Evolutionary conservation across 2,329 filamentous ascomycete species (phyloP).

Genomic region (Ophiostoma piceae): DNA sequence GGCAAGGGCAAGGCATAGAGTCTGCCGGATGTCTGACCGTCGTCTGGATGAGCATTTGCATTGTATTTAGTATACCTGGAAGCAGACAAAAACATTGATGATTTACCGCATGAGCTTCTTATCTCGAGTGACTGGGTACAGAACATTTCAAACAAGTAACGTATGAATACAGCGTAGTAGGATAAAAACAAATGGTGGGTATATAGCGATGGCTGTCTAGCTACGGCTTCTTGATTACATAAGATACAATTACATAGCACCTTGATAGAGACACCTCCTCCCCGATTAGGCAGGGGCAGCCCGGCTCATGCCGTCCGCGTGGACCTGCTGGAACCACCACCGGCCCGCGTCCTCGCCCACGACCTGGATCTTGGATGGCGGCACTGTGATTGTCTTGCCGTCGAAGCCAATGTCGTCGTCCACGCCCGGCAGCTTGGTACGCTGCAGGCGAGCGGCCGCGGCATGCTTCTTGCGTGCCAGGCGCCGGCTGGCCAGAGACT

Average conservation of each 20-base stretch:
- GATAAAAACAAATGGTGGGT: neutral
- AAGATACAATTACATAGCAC: neutral
- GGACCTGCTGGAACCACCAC: constrained; percentile 53
- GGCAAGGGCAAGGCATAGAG: constrained; percentile 30
- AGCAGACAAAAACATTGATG: neutral
- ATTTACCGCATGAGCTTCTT: neutral
- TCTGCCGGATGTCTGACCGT: neutral
- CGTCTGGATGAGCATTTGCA: neutral
- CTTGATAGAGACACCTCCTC: neutral
- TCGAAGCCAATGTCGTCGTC: constrained; percentile 40
- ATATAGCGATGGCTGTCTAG: constrained; percentile 2
- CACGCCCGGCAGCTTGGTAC: constrained; percentile 45
- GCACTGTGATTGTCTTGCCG: constrained; percentile 24
- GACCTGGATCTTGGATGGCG: constrained; percentile 42
- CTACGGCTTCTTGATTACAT: neutral
- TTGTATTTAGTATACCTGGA: neutral
- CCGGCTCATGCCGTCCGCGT: constrained; percentile 29
- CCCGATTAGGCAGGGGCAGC: constrained; percentile 15
- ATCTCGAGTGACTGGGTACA: neutral
- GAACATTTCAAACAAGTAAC: neutral
- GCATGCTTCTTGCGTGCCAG: constrained; percentile 31
- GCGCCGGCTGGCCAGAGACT: constrained; percentile 30
- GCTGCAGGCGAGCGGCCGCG: constrained; percentile 44
- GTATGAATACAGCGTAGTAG: too few species aligned
- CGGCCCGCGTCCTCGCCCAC: constrained; percentile 40